Conservation (phyloP, 2,329 filamentous ascomycete species). For the Stagonosporopsis cucurbitacearum region DNA sequence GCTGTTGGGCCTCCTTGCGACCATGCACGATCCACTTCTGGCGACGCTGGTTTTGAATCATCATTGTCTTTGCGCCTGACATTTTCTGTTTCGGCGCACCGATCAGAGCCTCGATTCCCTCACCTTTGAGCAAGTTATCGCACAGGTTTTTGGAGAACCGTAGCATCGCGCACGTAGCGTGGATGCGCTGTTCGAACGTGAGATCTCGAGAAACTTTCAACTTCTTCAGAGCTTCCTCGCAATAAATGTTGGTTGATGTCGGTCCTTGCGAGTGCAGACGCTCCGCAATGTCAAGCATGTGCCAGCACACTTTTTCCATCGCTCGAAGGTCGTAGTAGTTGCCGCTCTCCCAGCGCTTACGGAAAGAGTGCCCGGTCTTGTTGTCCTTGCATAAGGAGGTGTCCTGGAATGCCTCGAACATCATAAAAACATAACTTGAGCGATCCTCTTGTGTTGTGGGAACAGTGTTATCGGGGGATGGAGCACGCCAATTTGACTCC, state of each 20-base stretch:
- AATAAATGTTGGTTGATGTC: conserved; percentile 3
- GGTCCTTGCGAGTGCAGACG: conserved; percentile 17
- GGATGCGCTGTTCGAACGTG: conserved; percentile 19
- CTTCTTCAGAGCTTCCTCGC: conserved; percentile 5
- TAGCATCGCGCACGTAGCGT: conserved; percentile 10
- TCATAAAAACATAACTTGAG: conserved; percentile 3
- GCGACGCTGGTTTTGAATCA: conserved; percentile 4
- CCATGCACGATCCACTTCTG: conserved; percentile 9
- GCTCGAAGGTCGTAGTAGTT: conserved; percentile 8
- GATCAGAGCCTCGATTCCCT: conserved; percentile 7
- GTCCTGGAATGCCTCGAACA: conserved; percentile 15
- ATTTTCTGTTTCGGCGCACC: conserved; percentile 10
- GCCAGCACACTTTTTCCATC: conserved; percentile 25
- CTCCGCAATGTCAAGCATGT: conserved; percentile 15
- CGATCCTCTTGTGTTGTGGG: conserved; percentile 4
- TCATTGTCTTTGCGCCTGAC: conserved; percentile 8
- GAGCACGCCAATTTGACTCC: conserved; percentile 1
- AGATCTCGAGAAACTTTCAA: conserved; percentile 4
- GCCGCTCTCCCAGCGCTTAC: conserved; percentile 9
- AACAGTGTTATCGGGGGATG: conserved; percentile 10
- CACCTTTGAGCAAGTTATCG: conserved; percentile 22
- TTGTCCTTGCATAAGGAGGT: conserved; percentile 12
- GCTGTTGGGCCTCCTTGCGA: neutral
- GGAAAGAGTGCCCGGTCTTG: conserved; percentile 1
- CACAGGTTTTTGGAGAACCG: conserved; percentile 14